Conservation (phyloP, 257 asterid genomes). For the Craterostigma plantagineum region DNA sequence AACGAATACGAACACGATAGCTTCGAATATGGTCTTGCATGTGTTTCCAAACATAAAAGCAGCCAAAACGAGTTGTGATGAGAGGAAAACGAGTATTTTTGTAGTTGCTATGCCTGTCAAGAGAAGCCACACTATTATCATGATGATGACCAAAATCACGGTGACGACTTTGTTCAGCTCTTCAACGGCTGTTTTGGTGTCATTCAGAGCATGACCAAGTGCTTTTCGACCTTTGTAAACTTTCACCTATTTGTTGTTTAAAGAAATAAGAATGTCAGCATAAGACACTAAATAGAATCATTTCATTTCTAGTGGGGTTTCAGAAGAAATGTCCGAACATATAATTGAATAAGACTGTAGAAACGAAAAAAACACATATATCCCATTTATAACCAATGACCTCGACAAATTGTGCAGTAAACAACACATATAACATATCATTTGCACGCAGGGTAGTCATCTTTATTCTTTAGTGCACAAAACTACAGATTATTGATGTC, state of each 20-base stretch:
- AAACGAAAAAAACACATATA: too few relatives aligned
- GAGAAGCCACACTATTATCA: conserved; percentile 31
- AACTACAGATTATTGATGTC: too few relatives aligned
- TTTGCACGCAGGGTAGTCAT: too few relatives aligned
- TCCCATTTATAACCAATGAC: too few relatives aligned
- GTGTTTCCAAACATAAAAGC: conserved; percentile 52
- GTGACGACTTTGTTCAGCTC: conserved; percentile 34
- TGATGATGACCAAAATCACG: conserved; percentile 16
- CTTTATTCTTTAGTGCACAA: too few relatives aligned
- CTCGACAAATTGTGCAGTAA: too few relatives aligned
- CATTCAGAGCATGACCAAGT: conserved; percentile 57
- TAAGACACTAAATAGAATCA: neutral
- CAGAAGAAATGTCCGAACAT: too few relatives aligned
- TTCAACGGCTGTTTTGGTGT: conserved; percentile 51
- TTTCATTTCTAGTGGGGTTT: too few relatives aligned
- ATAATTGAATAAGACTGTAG: too few relatives aligned
- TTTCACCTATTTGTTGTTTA: conserved; percentile 45
- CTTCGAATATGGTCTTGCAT: conserved; percentile 50
- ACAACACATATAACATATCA: too few relatives aligned
- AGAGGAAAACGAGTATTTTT: conserved; percentile 30
- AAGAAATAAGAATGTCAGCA: neutral
- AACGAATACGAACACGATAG: conserved; percentile 38
- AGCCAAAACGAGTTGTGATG: conserved; percentile 39
- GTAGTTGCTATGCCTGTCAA: conserved; percentile 42
- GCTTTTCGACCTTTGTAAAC: conserved; percentile 85